Evolutionary conservation across 129 eudicot species (phyloP).

Genomic region (Artemisia argyi): DNA sequence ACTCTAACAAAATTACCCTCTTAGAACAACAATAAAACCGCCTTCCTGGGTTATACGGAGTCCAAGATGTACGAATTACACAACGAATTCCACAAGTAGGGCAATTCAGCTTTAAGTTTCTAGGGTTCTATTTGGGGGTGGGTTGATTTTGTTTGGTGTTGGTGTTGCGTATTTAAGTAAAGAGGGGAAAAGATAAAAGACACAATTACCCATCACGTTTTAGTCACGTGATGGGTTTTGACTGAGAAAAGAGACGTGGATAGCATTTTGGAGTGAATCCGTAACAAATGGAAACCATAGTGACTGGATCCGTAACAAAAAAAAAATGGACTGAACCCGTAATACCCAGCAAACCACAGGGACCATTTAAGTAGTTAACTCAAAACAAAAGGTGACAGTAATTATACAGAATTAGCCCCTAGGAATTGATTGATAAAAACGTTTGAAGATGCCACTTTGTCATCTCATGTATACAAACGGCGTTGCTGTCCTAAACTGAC

Average conservation of each 20-base stretch:
- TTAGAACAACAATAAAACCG: background rate
- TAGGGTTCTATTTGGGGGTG: background rate
- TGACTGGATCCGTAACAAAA: too few relatives aligned
- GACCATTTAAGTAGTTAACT: too few relatives aligned
- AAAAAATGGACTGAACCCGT: too few relatives aligned
- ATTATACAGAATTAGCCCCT: background rate
- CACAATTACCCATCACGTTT: too few relatives aligned
- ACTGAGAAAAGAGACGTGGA: too few relatives aligned
- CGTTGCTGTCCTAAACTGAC: constrained; percentile 32
- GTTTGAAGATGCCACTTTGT: constrained; percentile 32
- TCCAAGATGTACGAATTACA: background rate
- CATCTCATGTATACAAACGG: constrained; percentile 6
- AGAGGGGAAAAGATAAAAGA: too few relatives aligned
- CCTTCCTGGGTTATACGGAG: background rate
- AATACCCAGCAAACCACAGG: too few relatives aligned
- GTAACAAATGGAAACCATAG: too few relatives aligned
- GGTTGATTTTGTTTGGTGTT: background rate
- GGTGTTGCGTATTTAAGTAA: too few relatives aligned
- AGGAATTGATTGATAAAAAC: constrained; percentile 25
- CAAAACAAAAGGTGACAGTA: too few relatives aligned
- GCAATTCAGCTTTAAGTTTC: background rate
- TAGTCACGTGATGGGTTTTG: too few relatives aligned
- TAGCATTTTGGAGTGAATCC: too few relatives aligned
- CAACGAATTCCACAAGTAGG: background rate
- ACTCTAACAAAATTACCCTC: background rate